Evolutionary conservation across 1,284 basidiomycete species (phyloP).

Genomic region (Termitomyces sp.): DNA sequence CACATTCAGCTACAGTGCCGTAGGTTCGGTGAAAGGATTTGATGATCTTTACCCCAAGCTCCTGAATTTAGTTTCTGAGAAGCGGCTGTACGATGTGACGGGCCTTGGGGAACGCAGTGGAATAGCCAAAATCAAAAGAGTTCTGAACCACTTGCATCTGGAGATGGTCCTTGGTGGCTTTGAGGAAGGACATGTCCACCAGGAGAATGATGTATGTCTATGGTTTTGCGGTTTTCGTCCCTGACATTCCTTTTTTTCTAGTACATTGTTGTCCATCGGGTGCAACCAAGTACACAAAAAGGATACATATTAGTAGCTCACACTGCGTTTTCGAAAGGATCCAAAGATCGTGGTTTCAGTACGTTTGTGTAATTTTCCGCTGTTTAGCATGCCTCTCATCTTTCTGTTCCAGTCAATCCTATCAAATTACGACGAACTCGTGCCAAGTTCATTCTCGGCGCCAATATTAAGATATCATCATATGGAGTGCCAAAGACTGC

Average conservation of each 20-base stretch:
- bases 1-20: constrained; percentile 80
- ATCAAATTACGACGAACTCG: constrained; percentile 78
- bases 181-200: constrained; percentile 90
- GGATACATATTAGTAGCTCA: constrained; percentile 90
- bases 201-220: constrained; percentile 81
- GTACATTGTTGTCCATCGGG: constrained; percentile 90
- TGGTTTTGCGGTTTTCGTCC: neutral
- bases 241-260: constrained; percentile 26
- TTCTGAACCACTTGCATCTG: constrained; percentile 82
- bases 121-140: constrained; percentile 77
- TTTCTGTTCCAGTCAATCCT: constrained; percentile 59
- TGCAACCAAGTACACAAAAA: constrained; percentile 86
- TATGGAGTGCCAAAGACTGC: constrained; percentile 55
- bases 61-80: constrained; percentile 82
- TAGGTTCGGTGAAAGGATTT: constrained; percentile 92
- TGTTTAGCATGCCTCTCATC: neutral
- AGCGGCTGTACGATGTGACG: constrained; percentile 67
- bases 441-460: constrained; percentile 78
- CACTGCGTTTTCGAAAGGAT: constrained; percentile 80
- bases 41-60: constrained; percentile 95
- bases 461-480: constrained; percentile 63
- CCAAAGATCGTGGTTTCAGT: constrained; percentile 78
- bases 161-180: constrained; percentile 85
- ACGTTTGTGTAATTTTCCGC: constrained; percentile 13
- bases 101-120: constrained; percentile 53